Evolutionary conservation across 371 early-diverging fungal genomes (phyloP).

Genomic region (Batkoa obscura): DNA sequence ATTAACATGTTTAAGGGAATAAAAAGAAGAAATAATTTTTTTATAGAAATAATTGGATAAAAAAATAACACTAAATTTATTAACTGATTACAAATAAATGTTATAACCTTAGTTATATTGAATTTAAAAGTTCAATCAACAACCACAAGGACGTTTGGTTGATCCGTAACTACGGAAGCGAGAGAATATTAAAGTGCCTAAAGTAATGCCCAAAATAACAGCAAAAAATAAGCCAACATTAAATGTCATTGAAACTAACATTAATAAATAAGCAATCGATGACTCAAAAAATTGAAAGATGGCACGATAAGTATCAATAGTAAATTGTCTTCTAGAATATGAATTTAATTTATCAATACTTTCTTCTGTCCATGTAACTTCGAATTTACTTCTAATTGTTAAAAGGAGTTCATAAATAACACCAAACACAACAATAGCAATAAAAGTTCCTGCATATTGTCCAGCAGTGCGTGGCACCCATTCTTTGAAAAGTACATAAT

Average conservation of each 20-base stretch:
- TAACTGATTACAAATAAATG: too few species aligned
- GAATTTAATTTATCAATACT: background rate
- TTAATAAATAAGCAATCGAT: conserved; percentile 26
- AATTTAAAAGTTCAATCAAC: background rate
- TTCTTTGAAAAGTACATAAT: conserved; percentile 24
- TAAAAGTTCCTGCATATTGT: conserved; percentile 17
- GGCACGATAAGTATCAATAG: conserved; percentile 8
- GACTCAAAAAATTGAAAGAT: conserved; percentile 17
- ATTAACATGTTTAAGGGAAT: too few species aligned
- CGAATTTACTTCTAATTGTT: conserved; percentile 14
- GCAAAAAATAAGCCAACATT: conserved; percentile 39
- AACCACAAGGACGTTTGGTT: conserved; percentile 5
- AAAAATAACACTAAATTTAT: too few species aligned
- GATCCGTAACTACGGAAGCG: conserved; percentile 7
- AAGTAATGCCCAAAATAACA: conserved; percentile 25
- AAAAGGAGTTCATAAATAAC: conserved; percentile 15
- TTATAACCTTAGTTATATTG: too few species aligned
- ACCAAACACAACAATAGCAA: conserved; percentile 19
- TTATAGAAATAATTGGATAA: too few species aligned
- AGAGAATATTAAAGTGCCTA: conserved; percentile 28
- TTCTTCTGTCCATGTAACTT: conserved; percentile 14
- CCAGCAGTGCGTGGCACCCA: conserved; percentile 18
- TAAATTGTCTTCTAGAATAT: background rate
- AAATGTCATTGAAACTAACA: conserved; percentile 47
- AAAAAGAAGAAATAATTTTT: too few species aligned